Conservation (phyloP, 495 filamentous ascomycete species). For the Lasiosphaeria ovina region DNA sequence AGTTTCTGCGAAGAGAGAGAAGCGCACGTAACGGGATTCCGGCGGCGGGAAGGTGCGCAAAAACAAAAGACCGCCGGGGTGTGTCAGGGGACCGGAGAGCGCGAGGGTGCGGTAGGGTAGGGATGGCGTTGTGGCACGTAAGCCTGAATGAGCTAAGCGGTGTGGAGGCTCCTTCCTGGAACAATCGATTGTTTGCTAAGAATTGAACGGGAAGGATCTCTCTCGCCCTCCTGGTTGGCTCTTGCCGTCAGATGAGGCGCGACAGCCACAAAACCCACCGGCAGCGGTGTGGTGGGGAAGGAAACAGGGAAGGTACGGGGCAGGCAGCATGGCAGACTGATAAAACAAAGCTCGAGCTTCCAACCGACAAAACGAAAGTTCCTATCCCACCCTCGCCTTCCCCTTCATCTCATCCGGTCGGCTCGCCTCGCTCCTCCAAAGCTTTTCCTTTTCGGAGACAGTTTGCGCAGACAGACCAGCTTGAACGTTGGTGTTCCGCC, state of each 20-base stretch:
- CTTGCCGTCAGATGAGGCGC: neutral
- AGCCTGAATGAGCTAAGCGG: conserved; percentile 21
- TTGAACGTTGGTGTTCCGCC: no score
- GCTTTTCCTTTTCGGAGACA: no score
- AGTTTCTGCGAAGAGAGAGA: no score
- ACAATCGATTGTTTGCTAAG: neutral
- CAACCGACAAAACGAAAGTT: neutral
- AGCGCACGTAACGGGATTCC: no score
- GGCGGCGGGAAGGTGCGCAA: no score
- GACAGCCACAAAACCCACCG: neutral
- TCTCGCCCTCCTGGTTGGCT: neutral
- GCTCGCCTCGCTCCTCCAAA: neutral
- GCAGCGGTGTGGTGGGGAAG: neutral
- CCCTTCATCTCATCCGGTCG: neutral
- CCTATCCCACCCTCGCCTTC: neutral
- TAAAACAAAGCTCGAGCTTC: neutral
- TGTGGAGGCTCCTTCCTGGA: conserved; percentile 11
- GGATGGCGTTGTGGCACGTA: neutral
- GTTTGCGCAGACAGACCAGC: no score
- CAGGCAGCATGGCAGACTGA: neutral
- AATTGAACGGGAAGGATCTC: neutral
- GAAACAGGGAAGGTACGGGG: neutral
- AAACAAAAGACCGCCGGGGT: no score
- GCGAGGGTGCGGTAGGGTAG: neutral
- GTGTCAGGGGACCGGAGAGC: no score